phyloP scores from a whole-genome alignment of 78 protist genomes.

The Guillardia theta region DNA sequence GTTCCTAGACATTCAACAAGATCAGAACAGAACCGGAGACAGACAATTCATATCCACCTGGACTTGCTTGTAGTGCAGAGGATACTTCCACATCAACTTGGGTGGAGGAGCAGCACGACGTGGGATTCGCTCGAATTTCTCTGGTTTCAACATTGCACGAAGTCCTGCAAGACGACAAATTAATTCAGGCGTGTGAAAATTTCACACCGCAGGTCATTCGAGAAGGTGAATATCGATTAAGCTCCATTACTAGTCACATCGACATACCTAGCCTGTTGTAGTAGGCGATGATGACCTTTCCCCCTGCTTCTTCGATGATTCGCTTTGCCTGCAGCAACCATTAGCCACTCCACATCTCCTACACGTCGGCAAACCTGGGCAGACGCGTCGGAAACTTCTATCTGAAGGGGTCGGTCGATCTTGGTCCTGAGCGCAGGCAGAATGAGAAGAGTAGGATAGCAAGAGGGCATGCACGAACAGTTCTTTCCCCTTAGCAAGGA shows the following conservation, averaged over 20 bases:
- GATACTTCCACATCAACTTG: not conserved
- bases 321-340: too few relatives aligned
- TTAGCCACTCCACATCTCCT: too few relatives aligned
- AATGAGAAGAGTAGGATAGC: not conserved
- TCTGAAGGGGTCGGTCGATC: not conserved
- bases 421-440: not conserved
- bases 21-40: too few relatives aligned
- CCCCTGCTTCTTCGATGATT: not conserved
- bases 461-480: not conserved
- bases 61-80: constrained; percentile 15
- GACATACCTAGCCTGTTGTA: not conserved
- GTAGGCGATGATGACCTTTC: not conserved
- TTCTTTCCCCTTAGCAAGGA: not conserved
- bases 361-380: not conserved
- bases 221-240: not conserved
- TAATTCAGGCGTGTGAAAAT: not conserved
- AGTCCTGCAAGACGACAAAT: not conserved
- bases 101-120: not conserved
- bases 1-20: too few relatives aligned
- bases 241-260: not conserved
- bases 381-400: not conserved
- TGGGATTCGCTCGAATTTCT: not conserved
- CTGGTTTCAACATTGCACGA: not conserved
- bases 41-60: too few relatives aligned
- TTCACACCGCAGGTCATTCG: not conserved